Evolutionary conservation across 352 stramenopile genomes (phyloP).

Genomic region (Phytophthora pisi): DNA sequence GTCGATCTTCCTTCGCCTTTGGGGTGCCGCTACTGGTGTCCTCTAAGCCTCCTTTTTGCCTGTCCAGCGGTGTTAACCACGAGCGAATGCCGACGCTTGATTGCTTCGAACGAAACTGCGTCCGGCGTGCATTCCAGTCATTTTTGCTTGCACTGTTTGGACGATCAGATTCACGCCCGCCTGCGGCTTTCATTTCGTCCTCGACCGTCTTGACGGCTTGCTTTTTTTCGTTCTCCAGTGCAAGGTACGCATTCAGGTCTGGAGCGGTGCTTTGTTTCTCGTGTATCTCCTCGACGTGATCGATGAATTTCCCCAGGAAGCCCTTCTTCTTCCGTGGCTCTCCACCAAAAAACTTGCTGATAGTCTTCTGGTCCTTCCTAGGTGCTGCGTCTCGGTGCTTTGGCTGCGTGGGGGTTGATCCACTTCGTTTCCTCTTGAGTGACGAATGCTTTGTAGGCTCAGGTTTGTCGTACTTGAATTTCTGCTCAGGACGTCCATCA

Average conservation of each 20-base stretch:
- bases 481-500: constrained; percentile 10
- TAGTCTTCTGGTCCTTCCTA: constrained; percentile 15
- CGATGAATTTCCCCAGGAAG: constrained; percentile 33
- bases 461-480: constrained; percentile 13
- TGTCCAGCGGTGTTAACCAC: constrained; percentile 23
- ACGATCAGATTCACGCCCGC: background rate
- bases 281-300: constrained; percentile 41
- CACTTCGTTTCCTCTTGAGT: constrained; percentile 27
- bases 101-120: constrained; percentile 26
- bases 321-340: constrained; percentile 29
- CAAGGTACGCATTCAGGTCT: constrained; percentile 41
- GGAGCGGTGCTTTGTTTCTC: constrained; percentile 21
- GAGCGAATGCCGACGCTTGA: constrained; percentile 3
- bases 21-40: constrained; percentile 8
- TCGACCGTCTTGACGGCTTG: constrained; percentile 10
- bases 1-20: constrained; percentile 3
- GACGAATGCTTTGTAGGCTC: constrained; percentile 14
- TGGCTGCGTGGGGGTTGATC: constrained; percentile 6
- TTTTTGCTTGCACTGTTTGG: constrained; percentile 12
- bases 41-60: constrained; percentile 19
- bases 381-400: background rate
- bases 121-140: constrained; percentile 24
- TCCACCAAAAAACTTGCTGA: constrained; percentile 33
- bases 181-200: constrained; percentile 7
- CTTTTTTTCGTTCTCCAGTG: constrained; percentile 34